Percentiles rank a stretch among this genome's conserved stretches.
Evolutionary conservation across 352 stramenopile genomes (phyloP).

Genomic region (Phytophthora nicotianae): DNA sequence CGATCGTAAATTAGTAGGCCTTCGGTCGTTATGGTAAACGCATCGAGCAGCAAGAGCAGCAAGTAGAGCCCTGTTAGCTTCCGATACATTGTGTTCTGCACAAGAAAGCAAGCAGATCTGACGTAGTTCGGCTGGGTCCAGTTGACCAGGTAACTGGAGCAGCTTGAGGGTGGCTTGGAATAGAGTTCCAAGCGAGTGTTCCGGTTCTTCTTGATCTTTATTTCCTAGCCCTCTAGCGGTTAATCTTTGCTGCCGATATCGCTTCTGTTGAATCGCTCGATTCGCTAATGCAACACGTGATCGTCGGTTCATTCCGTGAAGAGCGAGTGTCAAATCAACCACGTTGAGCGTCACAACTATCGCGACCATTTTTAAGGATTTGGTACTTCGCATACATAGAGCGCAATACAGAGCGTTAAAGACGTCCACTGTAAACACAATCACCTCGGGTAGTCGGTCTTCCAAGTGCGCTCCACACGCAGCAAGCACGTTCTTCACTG

Average conservation of each 20-base stretch:
- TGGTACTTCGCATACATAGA: conserved; percentile 38
- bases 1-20: conserved; percentile 12
- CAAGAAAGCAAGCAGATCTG: conserved; percentile 41
- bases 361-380: conserved; percentile 32
- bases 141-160: conserved; percentile 33
- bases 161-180: conserved; percentile 32
- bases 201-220: neutral
- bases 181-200: conserved; percentile 30
- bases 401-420: conserved; percentile 48
- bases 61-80: conserved; percentile 23
- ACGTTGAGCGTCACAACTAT: conserved; percentile 29
- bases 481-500: conserved; percentile 32
- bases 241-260: conserved; percentile 9
- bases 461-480: conserved; percentile 33
- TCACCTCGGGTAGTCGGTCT: conserved; percentile 38
- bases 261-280: conserved; percentile 13
- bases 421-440: conserved; percentile 45
- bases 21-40: conserved; percentile 37
- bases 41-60: conserved; percentile 29
- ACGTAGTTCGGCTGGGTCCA: conserved; percentile 36
- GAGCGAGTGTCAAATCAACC: conserved; percentile 17
- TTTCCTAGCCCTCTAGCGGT: conserved; percentile 4
- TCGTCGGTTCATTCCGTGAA: conserved; percentile 32
- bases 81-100: conserved; percentile 32
- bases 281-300: conserved; percentile 22